Evolutionary conservation across 805 yeast genomes (phyloP), one percentile per base, ranked within the genome.

Genomic region (Brettanomyces custersianus): DNA sequence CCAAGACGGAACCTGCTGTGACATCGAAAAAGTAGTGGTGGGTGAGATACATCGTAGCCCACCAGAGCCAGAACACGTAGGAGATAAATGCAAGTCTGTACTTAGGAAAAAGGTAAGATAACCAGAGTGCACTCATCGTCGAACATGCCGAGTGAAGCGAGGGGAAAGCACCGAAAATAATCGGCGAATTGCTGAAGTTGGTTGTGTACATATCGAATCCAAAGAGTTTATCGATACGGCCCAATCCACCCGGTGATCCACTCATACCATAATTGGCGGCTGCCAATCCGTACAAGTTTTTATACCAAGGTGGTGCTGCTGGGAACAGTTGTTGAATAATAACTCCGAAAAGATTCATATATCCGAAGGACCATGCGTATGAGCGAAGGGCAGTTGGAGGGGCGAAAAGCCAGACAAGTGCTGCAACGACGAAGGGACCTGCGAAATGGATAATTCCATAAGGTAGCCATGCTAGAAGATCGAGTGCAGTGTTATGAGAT

Each of bases 41-140:
- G 0, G 96, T 87, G 48, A 88, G 68, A 59, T 88, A 88, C 97
- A 90, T 88, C n/a, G 96, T 90, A 25, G 92, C 72, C 96, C 96
- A 88, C 96, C 96, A 88, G 46, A 88, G 70, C 94, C 94, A 85
- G 45, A 77, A 63, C n/a, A 85, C 90, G 56, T 88, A 90, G 17
- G 65, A 60, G 53, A 79, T 66, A 65, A 85, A 81, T 5, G 78
- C 43, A 4, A 80, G 72, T 1, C 74, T 68, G 40, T 64, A 66
- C 30, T 60, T 65, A 12, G 96, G 96, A 57, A 87, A 87, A 36
- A 86, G 63, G 64, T 85, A 84, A 30, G 79, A 66, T 49, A 88
- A 65, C 58, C 88, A 88, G 41, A 87, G 64, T 3, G 86, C 94
- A 55, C 85, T 94, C 85, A 87, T 82, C 4, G 87, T 81, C 5